Base-by-base conservation (phyloP, 192 early-diverging fungal species). In the Lunasporangiospora selenospora region DNA sequence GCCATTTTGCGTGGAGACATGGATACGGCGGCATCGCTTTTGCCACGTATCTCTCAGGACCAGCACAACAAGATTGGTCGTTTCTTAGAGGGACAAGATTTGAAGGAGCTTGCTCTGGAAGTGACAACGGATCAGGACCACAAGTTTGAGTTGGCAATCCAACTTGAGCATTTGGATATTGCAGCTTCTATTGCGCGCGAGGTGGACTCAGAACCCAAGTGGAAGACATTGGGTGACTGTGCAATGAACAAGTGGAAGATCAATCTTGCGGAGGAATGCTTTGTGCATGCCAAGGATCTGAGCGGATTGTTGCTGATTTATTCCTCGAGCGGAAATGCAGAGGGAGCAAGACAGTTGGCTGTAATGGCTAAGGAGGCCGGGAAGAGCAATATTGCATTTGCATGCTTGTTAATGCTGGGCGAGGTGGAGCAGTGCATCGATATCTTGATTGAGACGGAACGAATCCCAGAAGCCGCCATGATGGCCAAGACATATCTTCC, bases 401-500 rank as follows among this genome's bases (percentile, higher is more conserved):
- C 88, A 12, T 93, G 91, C 61, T 87, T 89, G 78, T 84, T 93
- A 62, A 67, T 91, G 40, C 83, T 92, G 31, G 89, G 89, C 38
- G 80, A 90, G 27, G 67, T 90, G 26, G 88, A 95, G 49, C 84
- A 93, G 42, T 94, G 93, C 58, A 87, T 96, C 50, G 93, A 93
- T 12, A 80, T 98, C 30, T 82, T 99, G 32, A 79, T 94, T 36
- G 81, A 88, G 34, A 93, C 93, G 21, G 89, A 94, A 33, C 91
- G 98, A 44, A 83, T 95, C 27, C 91, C 97, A n/a, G 98, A 99
- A 78, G 98, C 98, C 2, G 95, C 97, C 37, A 87, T 98, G 76
- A 87, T 98, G 77, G 95, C 95, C 10, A 83, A 93, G 50, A 90
- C 98, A 0, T 93, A 97, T 63, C 58, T 88, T 40, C 98, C 98